Evolutionary conservation across 2,329 filamentous ascomycete species (phyloP), one percentile per base, ranked within the genome.

Genomic region (Penicillium nordicum): DNA sequence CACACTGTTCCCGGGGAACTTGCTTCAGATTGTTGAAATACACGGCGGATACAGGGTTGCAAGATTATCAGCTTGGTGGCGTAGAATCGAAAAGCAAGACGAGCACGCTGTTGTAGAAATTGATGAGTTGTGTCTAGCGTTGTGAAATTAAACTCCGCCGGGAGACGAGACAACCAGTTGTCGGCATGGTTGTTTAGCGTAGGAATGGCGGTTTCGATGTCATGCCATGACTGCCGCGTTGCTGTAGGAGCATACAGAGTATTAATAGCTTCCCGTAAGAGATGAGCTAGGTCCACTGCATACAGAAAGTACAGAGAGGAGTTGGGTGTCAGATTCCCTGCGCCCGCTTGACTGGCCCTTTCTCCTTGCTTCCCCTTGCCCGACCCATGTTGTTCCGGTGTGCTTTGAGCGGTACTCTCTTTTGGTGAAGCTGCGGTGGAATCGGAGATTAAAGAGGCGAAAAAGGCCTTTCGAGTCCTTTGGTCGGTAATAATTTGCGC

Each of bases 21-120:
- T 63, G 68, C 50, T 21, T 64, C 57, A 10, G 66, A 56, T 29
- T 70, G 67, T 36, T 68, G 69, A 23, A 72, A 68, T 18, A 73
- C 59, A 16, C 71, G 72, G 53, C 72, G 76, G 14, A 78, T 70
- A 55, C 74, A 78, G 29, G 76, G 77, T 42, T 77, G 75, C 42
- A 74, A 67, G 27, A 78, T 72, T 12, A 76, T 68, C 46, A 76
- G 69, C 50, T 74, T 76, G n/a, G 72, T 71, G 50, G 75, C 75
- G 54, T 76, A 76, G 61, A 73, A 79, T 50, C 67, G 66, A 58
- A 79, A 75, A 5, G 69, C 75, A 10, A 79, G 65, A 54, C 65
- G 64, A 30, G 71, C 57, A 25, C 75, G 69, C 48, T 72, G 67
- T 45, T 71, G 68, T 27, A 70, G 64, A 37, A 70, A 73, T 5